A percentile compares a stretch with the other conserved stretches of the same genome.
Conservation (phyloP, 257 asterid genomes). For the Mentha longifolia region DNA sequence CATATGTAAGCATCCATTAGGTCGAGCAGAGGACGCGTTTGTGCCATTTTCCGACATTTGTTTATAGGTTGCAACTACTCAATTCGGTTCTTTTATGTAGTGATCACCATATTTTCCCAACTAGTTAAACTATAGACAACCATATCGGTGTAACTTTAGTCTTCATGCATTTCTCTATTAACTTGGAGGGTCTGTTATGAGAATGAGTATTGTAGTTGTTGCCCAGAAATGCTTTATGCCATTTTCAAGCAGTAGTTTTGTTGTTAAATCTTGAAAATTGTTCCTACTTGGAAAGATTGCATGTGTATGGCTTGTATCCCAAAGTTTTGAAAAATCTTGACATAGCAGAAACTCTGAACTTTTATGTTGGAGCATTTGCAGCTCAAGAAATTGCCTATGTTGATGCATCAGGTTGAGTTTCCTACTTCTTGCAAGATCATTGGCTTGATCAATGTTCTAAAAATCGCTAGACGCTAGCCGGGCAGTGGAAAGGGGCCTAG, state of each 20-base stretch:
- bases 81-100: not conserved
- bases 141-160: not conserved
- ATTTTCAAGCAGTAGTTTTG: not conserved
- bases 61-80: not conserved
- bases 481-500: too few species aligned
- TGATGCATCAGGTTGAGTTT: too few species aligned
- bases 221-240: not conserved
- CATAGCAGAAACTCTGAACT: too few species aligned
- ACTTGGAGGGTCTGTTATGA: too few species aligned
- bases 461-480: too few species aligned
- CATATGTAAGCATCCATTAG: not conserved
- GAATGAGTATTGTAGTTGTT: not conserved
- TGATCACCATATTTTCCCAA: not conserved
- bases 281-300: not conserved
- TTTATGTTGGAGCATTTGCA: too few species aligned
- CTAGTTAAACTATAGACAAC: not conserved
- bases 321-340: too few species aligned
- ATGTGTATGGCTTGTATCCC: too few species aligned
- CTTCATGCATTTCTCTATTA: not conserved
- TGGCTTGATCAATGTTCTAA: too few species aligned
- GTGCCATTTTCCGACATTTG: not conserved
- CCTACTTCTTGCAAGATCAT: too few species aligned
- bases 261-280: not conserved
- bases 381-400: too few species aligned
- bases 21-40: not conserved